Conservation (phyloP, 129 eudicot species). For the Deinandra increscens region DNA sequence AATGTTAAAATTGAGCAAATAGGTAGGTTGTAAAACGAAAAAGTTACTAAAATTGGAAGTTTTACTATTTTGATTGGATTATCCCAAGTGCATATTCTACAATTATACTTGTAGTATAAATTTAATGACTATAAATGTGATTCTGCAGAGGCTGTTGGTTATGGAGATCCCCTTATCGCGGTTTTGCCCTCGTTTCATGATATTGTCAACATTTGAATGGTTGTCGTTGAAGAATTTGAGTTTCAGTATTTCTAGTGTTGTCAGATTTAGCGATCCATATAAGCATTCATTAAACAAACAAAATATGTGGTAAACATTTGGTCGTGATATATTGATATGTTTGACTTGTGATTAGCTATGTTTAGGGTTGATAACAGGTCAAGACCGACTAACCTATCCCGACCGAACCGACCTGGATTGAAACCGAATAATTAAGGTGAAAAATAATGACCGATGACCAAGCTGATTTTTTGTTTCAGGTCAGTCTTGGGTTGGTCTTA, state of each 20-base stretch:
- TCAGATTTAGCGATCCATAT: background rate
- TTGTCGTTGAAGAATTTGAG: background rate
- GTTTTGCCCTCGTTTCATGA: constrained; percentile 66
- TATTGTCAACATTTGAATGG: constrained; percentile 23
- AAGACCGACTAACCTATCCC: no score
- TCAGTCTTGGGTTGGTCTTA: no score
- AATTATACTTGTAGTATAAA: background rate
- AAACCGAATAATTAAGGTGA: no score
- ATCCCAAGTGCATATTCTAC: background rate
- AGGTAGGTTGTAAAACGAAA: background rate
- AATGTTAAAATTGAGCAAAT: background rate
- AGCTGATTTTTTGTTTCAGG: no score
- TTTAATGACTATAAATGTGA: background rate
- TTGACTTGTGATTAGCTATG: background rate
- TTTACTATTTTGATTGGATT: background rate
- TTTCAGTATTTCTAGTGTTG: background rate
- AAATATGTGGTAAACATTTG: background rate
- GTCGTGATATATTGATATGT: background rate
- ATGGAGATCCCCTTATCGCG: constrained; percentile 79
- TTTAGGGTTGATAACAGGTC: background rate
- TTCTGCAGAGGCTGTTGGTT: constrained; percentile 79
- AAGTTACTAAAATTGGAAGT: background rate
- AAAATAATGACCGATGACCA: no score
- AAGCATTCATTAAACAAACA: constrained; percentile 4
- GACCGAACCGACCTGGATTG: no score